These are phyloP conservation scores for Rubroboletus pulcherrimus DNA, from an alignment of 768 basidiomycete species.

Conservation along the genomic window DNA sequence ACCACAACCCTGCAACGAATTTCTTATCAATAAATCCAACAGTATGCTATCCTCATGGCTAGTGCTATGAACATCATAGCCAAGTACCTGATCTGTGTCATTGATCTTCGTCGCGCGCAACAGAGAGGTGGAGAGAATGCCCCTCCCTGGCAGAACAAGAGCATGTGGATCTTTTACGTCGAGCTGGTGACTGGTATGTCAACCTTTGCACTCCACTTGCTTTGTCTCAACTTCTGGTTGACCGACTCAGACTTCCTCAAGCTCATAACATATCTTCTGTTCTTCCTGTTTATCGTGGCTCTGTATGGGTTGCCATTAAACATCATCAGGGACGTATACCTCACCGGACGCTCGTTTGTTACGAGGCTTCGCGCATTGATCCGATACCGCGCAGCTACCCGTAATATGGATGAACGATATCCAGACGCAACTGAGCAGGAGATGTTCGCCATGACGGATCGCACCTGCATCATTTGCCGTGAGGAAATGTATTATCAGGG, in stretches of 20 bases:
- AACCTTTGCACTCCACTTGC: neutral
- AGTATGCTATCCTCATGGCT: conserved; percentile 90
- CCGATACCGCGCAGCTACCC: conserved; percentile 89
- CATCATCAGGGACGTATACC: conserved; percentile 95
- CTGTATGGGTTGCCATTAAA: conserved; percentile 95
- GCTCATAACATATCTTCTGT: conserved; percentile 84
- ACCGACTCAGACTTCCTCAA: conserved; percentile 81
- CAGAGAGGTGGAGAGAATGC: conserved; percentile 78
- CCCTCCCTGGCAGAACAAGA: conserved; percentile 96
- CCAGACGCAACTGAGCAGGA: conserved; percentile 90
- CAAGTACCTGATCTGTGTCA: conserved; percentile 78
- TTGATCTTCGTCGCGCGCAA: conserved; percentile 79
- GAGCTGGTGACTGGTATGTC: conserved; percentile 82
- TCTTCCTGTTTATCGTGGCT: conserved; percentile 92
- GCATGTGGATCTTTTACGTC: conserved; percentile 95
- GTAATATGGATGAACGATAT: conserved; percentile 95
- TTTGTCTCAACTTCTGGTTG: conserved; percentile 5
- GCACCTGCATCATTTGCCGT: conserved; percentile 96
- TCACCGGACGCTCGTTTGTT: conserved; percentile 91
- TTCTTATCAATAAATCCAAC: conserved; percentile 14
- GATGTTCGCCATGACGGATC: conserved; percentile 74
- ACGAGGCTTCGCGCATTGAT: conserved; percentile 82
- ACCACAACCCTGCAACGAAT: neutral
- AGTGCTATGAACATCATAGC: conserved; percentile 72
- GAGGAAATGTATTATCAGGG: conserved; percentile 78